These are phyloP conservation scores for Solanum sejunctum DNA, from an alignment of 257 asterid species.

Conservation along the genomic window DNA sequence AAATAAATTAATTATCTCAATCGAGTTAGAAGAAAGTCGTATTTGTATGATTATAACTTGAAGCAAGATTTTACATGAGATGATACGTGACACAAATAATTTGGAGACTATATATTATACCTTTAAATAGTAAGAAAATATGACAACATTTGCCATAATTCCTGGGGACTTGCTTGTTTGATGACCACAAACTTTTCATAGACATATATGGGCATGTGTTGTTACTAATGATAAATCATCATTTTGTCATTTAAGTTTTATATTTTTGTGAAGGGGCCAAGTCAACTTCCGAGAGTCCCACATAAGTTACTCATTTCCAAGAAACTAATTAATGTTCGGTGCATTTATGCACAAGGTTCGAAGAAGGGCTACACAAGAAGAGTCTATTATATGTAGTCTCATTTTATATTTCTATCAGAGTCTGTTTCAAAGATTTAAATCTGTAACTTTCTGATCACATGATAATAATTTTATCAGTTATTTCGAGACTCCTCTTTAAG, in stretches of 20 bases:
- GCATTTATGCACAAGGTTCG: too few relatives aligned
- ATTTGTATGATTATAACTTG: not conserved
- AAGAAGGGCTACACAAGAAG: too few relatives aligned
- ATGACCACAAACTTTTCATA: not conserved
- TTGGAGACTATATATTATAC: not conserved
- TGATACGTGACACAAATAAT: not conserved
- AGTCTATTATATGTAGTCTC: too few relatives aligned
- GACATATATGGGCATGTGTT: not conserved
- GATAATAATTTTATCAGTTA: too few relatives aligned
- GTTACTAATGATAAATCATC: not conserved
- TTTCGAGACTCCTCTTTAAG: too few relatives aligned
- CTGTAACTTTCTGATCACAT: too few relatives aligned
- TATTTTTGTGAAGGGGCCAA: not conserved
- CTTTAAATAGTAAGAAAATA: not conserved
- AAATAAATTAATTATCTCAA: not conserved
- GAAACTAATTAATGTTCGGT: not conserved
- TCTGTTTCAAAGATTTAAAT: too few relatives aligned
- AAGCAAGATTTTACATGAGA: not conserved
- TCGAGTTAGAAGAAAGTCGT: not conserved
- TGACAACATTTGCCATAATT: not conserved
- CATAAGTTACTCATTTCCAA: not conserved
- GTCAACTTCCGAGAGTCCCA: not conserved
- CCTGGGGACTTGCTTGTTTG: not conserved
- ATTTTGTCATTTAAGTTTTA: not conserved
- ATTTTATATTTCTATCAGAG: too few relatives aligned